Base-by-base conservation (phyloP, 106 monocot species). In the Dactylorhiza incarnata region DNA sequence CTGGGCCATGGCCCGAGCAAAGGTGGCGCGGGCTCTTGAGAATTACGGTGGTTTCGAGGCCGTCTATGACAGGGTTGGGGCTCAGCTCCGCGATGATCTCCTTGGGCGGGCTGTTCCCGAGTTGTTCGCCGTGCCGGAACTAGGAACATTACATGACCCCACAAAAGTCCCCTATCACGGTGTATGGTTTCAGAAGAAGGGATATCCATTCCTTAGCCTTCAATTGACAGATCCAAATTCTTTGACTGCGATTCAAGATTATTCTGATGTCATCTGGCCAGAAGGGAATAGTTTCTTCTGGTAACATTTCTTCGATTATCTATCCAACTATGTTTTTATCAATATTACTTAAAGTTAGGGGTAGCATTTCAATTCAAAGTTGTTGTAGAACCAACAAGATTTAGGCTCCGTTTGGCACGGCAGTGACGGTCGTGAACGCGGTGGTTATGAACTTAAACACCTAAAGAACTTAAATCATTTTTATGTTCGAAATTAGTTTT, bases 31-130 rank as follows among this genome's bases (percentile, higher is more conserved):
- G 0, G 76, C 74, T 4, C 17, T 81, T 7, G 24, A 75, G 26
- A 6, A 44, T 15, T 71, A 69, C 16, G 56, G 81, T 6, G 56
- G 49, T 14, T 81, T 81, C 45, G 76, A 71, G 45, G 71, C 37
- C 4, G 25, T 47, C 3, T 81, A 75, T 9, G 71, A 76, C n/a
- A 9, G 5, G 48, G 68, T 72, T 14, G 70, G 25, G 13, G 37
- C 44, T 8, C 48, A 76, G 26, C 16, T 76, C 12, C 10, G 26
- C 43, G 71, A 71, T 15, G 49, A 9, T 0, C 71, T 76, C 17
- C 76, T 81, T 59, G 71, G 24, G 16, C 44, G 49, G 11, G 29
- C 49, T 9, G 2, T 76, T 10, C 47, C 53, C 5, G 71, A 81
- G 3, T 47, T 81, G 37, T 76, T 71, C 46, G 12, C 13, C 13